Conservation (phyloP, 2,329 filamentous ascomycete genomes). For the Piedraia hortae region DNA sequence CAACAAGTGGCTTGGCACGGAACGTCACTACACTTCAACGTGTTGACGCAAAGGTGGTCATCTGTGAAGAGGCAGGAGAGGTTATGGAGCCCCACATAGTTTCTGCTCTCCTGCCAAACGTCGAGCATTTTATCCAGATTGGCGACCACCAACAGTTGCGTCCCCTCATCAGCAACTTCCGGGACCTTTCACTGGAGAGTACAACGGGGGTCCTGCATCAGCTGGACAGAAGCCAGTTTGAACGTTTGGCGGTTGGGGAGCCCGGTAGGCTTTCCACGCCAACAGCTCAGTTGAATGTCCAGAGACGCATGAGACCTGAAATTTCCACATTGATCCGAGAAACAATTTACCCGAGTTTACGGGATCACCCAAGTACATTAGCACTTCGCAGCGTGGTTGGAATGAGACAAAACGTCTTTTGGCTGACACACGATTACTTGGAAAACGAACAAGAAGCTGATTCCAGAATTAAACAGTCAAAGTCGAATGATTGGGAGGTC, state of each 20-base stretch:
- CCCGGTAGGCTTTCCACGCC: constrained; percentile 14
- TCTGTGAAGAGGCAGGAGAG: constrained; percentile 43
- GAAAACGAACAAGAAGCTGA: constrained; percentile 14
- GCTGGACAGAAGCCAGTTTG: constrained; percentile 33
- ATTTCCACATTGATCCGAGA: constrained; percentile 31
- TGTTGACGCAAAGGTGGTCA: constrained; percentile 26
- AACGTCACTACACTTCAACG: constrained; percentile 23
- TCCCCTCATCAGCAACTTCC: constrained; percentile 28
- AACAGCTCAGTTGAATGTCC: constrained; percentile 31
- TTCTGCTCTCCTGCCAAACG: constrained; percentile 28
- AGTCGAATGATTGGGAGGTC: constrained; percentile 31
- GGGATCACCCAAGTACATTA: constrained; percentile 19
- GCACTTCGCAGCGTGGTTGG: constrained; percentile 24
- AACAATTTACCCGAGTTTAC: constrained; percentile 28
- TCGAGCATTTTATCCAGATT: constrained; percentile 35
- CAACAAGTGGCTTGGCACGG: constrained; percentile 29
- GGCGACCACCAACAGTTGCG: constrained; percentile 36
- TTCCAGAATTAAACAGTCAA: too few species aligned
- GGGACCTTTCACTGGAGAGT: constrained; percentile 22
- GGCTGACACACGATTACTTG: constrained; percentile 28
- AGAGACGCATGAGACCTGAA: constrained; percentile 36
- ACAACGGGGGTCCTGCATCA: constrained; percentile 23
- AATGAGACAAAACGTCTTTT: constrained; percentile 27
- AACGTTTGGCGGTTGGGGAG: constrained; percentile 22
- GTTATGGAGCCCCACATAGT: constrained; percentile 36